Conservation (phyloP, 257 asterid genomes). For the Linderniella brevidens region DNA sequence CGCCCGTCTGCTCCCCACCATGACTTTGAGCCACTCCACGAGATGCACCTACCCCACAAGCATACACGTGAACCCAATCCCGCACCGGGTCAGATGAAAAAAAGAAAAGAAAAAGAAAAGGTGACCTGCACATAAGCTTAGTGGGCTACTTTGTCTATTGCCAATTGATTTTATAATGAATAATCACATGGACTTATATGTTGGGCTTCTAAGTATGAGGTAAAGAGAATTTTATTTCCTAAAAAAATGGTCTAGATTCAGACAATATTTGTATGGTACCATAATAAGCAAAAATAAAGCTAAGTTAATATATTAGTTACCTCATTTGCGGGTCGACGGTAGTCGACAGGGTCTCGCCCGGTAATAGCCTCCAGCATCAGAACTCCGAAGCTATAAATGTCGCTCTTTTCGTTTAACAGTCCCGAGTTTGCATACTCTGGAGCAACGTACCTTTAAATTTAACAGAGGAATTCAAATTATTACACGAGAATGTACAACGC, state of each 20-base stretch:
- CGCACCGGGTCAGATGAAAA: not conserved
- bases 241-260: not conserved
- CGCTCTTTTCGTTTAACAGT: constrained; percentile 83
- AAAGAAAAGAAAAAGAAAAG: not conserved
- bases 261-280: not conserved
- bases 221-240: too few species aligned
- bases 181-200: too few species aligned
- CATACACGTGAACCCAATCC: not conserved
- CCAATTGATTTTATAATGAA: too few species aligned
- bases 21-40: constrained; percentile 95
- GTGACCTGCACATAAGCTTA: not conserved
- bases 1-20: constrained; percentile 84
- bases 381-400: constrained; percentile 88
- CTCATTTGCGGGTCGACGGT: constrained; percentile 79
- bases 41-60: constrained; percentile 58
- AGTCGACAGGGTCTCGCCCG: constrained; percentile 93
- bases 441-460: constrained; percentile 68
- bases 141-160: too few species aligned
- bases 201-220: too few species aligned
- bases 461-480: not conserved
- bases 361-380: constrained; percentile 79
- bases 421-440: constrained; percentile 97
- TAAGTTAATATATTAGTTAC: constrained; percentile 18
- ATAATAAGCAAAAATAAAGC: constrained; percentile 2
- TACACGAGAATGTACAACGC: not conserved